Conservation (phyloP, 1,284 basidiomycete species). For the Apiotrichum brassicae region DNA sequence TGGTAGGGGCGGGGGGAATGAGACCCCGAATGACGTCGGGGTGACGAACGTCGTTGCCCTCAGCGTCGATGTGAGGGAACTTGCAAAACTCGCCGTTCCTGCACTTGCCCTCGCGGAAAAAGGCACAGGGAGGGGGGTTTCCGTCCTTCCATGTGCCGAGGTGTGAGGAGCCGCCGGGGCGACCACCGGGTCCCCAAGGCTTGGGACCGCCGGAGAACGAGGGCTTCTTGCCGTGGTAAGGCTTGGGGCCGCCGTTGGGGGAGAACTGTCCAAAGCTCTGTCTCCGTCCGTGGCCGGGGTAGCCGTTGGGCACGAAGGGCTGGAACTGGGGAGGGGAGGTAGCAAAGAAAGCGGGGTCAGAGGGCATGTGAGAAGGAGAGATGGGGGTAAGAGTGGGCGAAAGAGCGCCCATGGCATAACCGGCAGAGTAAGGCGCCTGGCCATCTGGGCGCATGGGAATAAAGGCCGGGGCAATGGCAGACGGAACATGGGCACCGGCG, state of each 20-base stretch:
- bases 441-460: constrained; percentile 8
- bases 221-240: constrained; percentile 39
- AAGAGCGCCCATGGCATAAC: constrained; percentile 14
- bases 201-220: constrained; percentile 42
- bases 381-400: constrained; percentile 36
- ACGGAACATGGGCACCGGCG: constrained; percentile 23
- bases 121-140: constrained; percentile 45
- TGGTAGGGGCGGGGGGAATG: constrained; percentile 35
- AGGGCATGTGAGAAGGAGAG: constrained; percentile 30
- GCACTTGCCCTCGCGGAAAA: constrained; percentile 45
- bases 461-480: constrained; percentile 28
- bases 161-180: constrained; percentile 21
- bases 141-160: constrained; percentile 45
- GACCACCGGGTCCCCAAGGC: constrained; percentile 21
- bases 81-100: constrained; percentile 47
- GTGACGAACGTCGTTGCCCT: constrained; percentile 44
- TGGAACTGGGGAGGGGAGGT: constrained; percentile 29
- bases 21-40: constrained; percentile 44
- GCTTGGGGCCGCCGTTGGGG: constrained; percentile 18
- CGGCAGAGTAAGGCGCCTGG: not conserved
- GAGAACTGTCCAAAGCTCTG: constrained; percentile 19
- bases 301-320: constrained; percentile 20
- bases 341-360: constrained; percentile 39
- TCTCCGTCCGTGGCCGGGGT: constrained; percentile 4
- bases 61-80: constrained; percentile 45